phyloP scores from a whole-genome alignment of 2,329 filamentous ascomycete genomes.

The Colletotrichum cordylinicola region DNA sequence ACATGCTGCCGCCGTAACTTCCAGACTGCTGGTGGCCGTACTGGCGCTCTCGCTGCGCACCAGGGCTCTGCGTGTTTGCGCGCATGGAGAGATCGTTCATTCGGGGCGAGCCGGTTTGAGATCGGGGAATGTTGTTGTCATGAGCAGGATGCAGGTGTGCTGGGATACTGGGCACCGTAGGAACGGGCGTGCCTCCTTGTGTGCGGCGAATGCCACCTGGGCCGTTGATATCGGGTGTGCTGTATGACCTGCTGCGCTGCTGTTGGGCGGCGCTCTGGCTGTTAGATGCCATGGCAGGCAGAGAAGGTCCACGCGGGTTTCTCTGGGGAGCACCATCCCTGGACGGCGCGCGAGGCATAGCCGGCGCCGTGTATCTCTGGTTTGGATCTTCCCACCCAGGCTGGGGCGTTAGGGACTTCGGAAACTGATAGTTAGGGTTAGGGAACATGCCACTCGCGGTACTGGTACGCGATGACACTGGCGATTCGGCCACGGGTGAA shows the following conservation, averaged over 20 bases:
- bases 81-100: conserved; percentile 70
- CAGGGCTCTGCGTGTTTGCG: conserved; percentile 74
- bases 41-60: conserved; percentile 66
- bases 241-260: conserved; percentile 86
- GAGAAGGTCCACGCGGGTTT: conserved; percentile 76
- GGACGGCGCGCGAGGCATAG: conserved; percentile 81
- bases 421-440: conserved; percentile 67
- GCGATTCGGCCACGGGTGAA: conserved; percentile 83
- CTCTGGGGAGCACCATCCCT: conserved; percentile 75
- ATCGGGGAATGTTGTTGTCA: conserved; percentile 73
- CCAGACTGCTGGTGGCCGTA: conserved; percentile 48
- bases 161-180: conserved; percentile 79
- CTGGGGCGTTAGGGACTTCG: conserved; percentile 74
- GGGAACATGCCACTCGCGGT: conserved; percentile 76
- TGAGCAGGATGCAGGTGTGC: conserved; percentile 68
- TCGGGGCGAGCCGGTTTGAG: conserved; percentile 81
- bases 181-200: conserved; percentile 61
- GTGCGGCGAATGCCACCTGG: conserved; percentile 63
- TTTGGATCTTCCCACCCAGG: conserved; percentile 73
- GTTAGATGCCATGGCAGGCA: conserved; percentile 72
- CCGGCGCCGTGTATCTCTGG: conserved; percentile 87
- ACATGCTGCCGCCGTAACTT: conserved; percentile 57
- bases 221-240: conserved; percentile 91
- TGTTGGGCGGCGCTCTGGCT: conserved; percentile 65
- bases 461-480: conserved; percentile 77